These are phyloP conservation scores for Boletellus deceptivus DNA, from an alignment of 1,284 basidiomycete species.

Conservation along the genomic window DNA sequence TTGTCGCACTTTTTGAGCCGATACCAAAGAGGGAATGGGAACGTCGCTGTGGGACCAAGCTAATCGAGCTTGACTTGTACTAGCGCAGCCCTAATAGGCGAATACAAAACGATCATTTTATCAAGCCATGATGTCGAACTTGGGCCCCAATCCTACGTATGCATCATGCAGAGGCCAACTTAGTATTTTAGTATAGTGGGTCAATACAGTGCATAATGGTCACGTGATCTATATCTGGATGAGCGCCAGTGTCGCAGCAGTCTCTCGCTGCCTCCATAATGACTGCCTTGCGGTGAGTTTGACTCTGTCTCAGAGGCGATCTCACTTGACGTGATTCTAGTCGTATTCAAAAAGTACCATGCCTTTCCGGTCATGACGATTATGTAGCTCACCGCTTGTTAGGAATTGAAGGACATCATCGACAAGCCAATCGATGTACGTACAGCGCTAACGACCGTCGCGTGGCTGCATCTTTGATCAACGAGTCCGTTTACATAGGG, in stretches of 20 bases:
- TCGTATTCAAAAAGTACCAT: conserved; percentile 65
- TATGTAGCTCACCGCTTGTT: conserved; percentile 18
- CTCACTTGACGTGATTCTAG: conserved; percentile 34
- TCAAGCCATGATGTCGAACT: no score
- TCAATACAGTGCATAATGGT: no score
- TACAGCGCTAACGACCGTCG: conserved; percentile 10
- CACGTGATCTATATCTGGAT: no score
- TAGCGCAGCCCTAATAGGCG: no score
- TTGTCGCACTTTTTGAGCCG: no score
- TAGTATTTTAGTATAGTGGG: no score
- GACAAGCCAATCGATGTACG: conserved; percentile 61
- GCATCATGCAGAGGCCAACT: no score
- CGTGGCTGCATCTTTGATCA: conserved; percentile 5
- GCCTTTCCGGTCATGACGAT: conserved; percentile 2
- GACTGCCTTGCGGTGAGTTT: conserved; percentile 56
- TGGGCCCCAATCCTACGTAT: no score
- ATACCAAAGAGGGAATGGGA: no score
- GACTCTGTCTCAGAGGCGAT: conserved; percentile 3
- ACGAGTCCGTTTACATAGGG: conserved; percentile 41
- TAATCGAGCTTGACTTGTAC: no score
- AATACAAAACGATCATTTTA: no score
- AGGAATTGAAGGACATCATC: conserved; percentile 64
- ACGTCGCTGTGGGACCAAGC: no score
- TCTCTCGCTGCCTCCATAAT: conserved; percentile 32
- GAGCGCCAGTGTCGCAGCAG: neutral